Base-by-base conservation (phyloP, 495 filamentous ascomycete species). In the Staphylotrichum tortipilum region DNA sequence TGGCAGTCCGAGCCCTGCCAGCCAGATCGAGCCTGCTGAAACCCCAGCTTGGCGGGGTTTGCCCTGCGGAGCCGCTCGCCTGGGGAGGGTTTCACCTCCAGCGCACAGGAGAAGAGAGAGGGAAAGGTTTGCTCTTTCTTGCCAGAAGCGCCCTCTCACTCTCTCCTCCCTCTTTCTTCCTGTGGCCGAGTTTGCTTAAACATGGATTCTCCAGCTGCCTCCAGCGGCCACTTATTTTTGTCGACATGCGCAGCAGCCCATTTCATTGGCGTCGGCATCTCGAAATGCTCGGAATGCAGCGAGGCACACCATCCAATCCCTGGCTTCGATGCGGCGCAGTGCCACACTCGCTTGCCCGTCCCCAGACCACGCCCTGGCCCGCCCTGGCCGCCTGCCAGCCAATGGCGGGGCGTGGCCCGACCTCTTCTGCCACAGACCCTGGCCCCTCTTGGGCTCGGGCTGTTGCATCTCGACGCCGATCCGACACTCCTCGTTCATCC, bases 381-480 rank as follows among this genome's bases (percentile, higher is more conserved):
- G n/a, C n/a, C n/a, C n/a, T n/a, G n/a, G n/a, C n/a, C n/a, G n/a
- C 8, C 34, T 15, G 10, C 1, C 11, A 37, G 35, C 45, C 45
- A 47, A 47, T 47, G 15, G 45, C 24, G 34, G 45, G 22, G 12
- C 45, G 21, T 21, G 23, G 45, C 30, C 41, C 28, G 28, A 44
- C 41, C 41, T 22, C 19, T 35, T 52, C 29, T 55, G 56, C 53
- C 41, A 51, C 56, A 52, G 48, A 49, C 49, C 55, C 61, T 26
- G 49, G 58, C 44, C 58, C 3, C 8, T 30, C 18, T n/a, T n/a
- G n/a, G 61, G 58, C 58, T 56, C 40, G 31, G 47, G 30, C 17
- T 56, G 61, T 64, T 57, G 47, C 61, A 62, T 64, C 61, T n/a
- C n/a, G n/a, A 30, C 24, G 61, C 24, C 61, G 61, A 64, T 64